Base-by-base conservation (phyloP, 345 rosid species). In the Eutrema japonicum region DNA sequence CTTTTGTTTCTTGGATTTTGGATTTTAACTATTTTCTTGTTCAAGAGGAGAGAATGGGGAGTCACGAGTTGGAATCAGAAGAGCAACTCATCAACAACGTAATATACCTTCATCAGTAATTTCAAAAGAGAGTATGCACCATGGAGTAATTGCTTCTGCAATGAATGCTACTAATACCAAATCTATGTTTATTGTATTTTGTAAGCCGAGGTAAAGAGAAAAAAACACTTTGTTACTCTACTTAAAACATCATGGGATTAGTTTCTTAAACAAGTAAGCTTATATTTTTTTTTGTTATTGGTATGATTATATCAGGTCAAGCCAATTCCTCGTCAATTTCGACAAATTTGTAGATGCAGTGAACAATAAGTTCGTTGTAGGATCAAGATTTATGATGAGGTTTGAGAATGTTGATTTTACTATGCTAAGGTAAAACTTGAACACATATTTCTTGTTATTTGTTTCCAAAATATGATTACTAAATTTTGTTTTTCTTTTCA, bases 311-410 rank as follows among this genome's bases (percentile, higher is more conserved):
- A 18, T 5, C 0, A 58, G 64, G 32, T 18, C 46, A 49, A 87
- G 90, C 69, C 84, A 87, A 82, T 89, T 87, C 50, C 79, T 89
- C 43, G 80, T 89, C 47, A 89, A 86, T 6, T 79, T 64, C 40
- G 81, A 87, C 33, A 86, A 79, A 66, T 87, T 81, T 62, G 53
- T 60, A 78, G 86, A 87, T 26, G 82, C 87, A 7, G 40, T 82
- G n/a, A 85, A 84, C 72, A 80, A 56, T 61, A 87, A 77, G 36
- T 85, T 80, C 52, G 45, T 80, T 1, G 67, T 81, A 48, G 86
- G 87, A 10, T 82, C 86, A 82, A 80, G 87, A 61, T 87, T 87
- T 66, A 83, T 66, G 65, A 89, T 87, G 93, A 77, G 78, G 61
- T 89, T 87, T 67, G 91, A 87, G 68, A 89, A 83, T 4, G 83